Conservation (phyloP, 1,284 basidiomycete species). For the Flammula alnicola region DNA sequence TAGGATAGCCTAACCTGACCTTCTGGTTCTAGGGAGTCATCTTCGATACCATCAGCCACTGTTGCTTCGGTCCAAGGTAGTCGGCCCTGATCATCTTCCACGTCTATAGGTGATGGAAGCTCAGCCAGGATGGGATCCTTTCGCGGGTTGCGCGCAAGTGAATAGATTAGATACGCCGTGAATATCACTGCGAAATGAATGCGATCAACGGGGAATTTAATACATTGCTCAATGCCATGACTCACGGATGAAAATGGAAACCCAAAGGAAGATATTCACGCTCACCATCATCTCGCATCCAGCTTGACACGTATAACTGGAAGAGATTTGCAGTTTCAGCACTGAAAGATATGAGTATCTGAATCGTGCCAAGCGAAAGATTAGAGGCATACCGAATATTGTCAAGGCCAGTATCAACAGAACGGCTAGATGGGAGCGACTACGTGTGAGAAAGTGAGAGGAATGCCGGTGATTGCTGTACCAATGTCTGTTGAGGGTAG, state of each 20-base stretch:
- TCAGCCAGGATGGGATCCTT: slow-evolving; percentile 19
- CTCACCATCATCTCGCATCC: background rate
- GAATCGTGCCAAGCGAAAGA: background rate
- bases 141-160: slow-evolving; percentile 9
- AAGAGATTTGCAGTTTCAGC: background rate
- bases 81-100: slow-evolving; percentile 16
- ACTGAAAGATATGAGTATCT: background rate
- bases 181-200: slow-evolving; percentile 4
- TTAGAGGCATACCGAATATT: slow-evolving; percentile 12
- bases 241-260: slow-evolving; percentile 7
- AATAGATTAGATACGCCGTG: slow-evolving; percentile 16
- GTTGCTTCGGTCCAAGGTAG: slow-evolving; percentile 17
- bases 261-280: slow-evolving; percentile 1
- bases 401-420: slow-evolving; percentile 7
- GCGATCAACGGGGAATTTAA: background rate
- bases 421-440: slow-evolving; percentile 16
- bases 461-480: slow-evolving; percentile 25
- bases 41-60: slow-evolving; percentile 27
- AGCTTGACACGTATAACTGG: background rate
- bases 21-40: slow-evolving; percentile 20
- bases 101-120: slow-evolving; percentile 16
- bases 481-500: slow-evolving; percentile 24
- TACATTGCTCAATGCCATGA: background rate
- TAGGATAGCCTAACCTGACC: slow-evolving; percentile 20
- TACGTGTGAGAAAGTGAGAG: slow-evolving; percentile 18